These are phyloP conservation scores for Fusarium sp. DNA, from an alignment of 2,329 filamentous ascomycete species.

Conservation along the genomic window DNA sequence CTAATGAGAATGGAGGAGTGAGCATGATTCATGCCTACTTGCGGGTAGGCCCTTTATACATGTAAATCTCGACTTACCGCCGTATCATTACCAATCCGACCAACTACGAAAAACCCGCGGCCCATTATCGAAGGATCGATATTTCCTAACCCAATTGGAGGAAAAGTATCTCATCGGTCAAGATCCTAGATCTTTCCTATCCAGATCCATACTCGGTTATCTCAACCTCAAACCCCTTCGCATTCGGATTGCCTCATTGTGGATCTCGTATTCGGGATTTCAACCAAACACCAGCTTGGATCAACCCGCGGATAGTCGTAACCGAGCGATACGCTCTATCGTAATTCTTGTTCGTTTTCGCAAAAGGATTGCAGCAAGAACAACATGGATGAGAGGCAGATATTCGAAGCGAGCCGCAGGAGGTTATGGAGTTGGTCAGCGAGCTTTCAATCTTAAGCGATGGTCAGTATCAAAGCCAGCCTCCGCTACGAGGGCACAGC, in stretches of 20 bases:
- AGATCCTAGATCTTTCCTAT: background rate
- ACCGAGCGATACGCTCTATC: background rate
- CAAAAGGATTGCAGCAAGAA: background rate
- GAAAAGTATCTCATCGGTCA: background rate
- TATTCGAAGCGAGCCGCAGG: background rate
- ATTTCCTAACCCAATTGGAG: background rate
- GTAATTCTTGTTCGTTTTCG: slow-evolving; percentile 37
- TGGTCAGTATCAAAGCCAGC: slow-evolving; percentile 8
- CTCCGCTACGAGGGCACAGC: background rate
- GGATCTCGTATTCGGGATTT: slow-evolving; percentile 27
- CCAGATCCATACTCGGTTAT: slow-evolving; percentile 9
- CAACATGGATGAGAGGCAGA: background rate
- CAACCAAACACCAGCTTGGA: background rate
- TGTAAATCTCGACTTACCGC: background rate
- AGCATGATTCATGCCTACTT: background rate
- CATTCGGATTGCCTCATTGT: slow-evolving; percentile 21
- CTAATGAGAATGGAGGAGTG: background rate
- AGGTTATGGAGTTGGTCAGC: slow-evolving; percentile 3
- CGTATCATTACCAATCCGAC: background rate
- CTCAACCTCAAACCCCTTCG: slow-evolving; percentile 7
- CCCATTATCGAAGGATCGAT: background rate
- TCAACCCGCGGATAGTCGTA: background rate
- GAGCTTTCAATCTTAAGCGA: background rate
- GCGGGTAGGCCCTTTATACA: background rate
- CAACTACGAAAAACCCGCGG: background rate